Base-by-base conservation (phyloP, 1,139 yeast genomes). In the Scheffersomyces insectosa region DNA sequence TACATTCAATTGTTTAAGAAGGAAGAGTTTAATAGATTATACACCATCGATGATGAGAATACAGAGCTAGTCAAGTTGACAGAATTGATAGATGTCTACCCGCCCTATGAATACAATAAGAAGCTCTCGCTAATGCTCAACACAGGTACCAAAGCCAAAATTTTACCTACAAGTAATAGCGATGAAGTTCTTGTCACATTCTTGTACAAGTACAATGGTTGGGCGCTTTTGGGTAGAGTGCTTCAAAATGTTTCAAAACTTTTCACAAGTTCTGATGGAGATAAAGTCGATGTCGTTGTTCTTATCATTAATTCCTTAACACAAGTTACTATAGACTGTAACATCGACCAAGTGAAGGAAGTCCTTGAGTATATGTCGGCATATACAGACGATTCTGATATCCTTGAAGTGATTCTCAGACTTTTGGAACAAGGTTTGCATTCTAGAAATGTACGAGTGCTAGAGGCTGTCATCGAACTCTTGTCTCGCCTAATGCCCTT, bases 201-300 rank as follows among this genome's bases (percentile, higher is more conserved):
- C 68, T 68, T 85, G 36, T 80, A 85, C 59, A 75, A 77, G 5
- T 89, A 83, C 57, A 87, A 83, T 58, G 98, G 97, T 0, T 89
- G 97, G 96, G 79, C 95, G 0, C 69, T 87, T 35, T 55, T 91
- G 30, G 97, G 97, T 1, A 76, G 96, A 52, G 68, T 88, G 0
- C 62, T 91, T 28, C 91, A 86, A 51, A 85, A 84, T 51, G 60
- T 84, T 7, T 70, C 83, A 29, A 68, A 67, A 39, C 56, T 64
- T 5, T 71, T 68, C 48, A 65, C 74, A 41, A 51, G 63, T 12
- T 51, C 63, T 4, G 70, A 73, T 33, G 48, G 52, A 0, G 71
- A 67, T 28, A 72, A 75, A 46, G 56, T 66, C 39, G 66, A 65
- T 10, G 47, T 74, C 7, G 67, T 79, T 10, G 54, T 75, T 9